Percentiles rank a stretch among this genome's conserved stretches.
Evolutionary conservation across 1,284 basidiomycete species (phyloP).

Genomic region (Irpex rosettiformis): DNA sequence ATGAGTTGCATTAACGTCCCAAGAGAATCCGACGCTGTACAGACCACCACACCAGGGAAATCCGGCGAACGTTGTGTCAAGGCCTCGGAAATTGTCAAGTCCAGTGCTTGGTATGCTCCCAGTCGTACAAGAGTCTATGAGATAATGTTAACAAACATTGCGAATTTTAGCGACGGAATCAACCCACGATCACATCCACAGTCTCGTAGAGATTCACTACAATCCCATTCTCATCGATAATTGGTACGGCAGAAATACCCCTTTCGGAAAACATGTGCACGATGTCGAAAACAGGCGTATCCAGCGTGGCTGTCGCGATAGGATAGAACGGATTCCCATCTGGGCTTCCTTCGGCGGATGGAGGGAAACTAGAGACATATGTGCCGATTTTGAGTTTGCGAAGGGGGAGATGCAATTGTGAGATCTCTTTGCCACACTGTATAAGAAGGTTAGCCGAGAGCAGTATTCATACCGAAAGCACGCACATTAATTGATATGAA

Average conservation of each 20-base stretch:
- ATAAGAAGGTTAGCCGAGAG: conserved; percentile 11
- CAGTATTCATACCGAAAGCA: conserved; percentile 15
- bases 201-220: conserved; percentile 98
- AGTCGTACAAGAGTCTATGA: conserved; percentile 87
- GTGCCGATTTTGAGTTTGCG: conserved; percentile 92
- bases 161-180: conserved; percentile 5
- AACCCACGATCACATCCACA: conserved; percentile 94
- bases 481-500: conserved; percentile 97
- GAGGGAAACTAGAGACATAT: conserved; percentile 62
- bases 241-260: conserved; percentile 96
- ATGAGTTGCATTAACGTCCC: conserved; percentile 91
- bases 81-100: conserved; percentile 93
- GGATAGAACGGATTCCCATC: conserved; percentile 78
- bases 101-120: conserved; percentile 91
- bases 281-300: conserved; percentile 95
- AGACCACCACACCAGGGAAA: conserved; percentile 95
- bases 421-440: conserved; percentile 72
- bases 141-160: conserved; percentile 10
- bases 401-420: conserved; percentile 74
- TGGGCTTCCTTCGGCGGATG: conserved; percentile 36
- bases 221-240: conserved; percentile 89
- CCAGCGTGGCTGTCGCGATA: conserved; percentile 88
- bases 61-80: conserved; percentile 89
- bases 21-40: conserved; percentile 91
- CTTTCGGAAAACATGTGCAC: conserved; percentile 98